Conservation (phyloP, 768 basidiomycete genomes). For the Glaciozyma antarctica region DNA sequence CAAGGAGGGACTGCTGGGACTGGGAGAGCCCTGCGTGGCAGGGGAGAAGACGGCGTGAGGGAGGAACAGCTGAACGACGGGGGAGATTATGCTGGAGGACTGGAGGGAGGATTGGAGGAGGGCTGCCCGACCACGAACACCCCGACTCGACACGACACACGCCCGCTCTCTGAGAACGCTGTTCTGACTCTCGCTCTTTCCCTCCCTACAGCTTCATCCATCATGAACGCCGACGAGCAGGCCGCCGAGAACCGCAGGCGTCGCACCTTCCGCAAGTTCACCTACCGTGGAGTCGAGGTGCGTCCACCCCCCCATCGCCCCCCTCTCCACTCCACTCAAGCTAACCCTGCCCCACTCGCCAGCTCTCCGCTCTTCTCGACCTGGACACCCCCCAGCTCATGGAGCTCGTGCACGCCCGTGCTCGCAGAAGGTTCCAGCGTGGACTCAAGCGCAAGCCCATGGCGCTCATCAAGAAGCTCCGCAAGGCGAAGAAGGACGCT, state of each 20-base stretch:
- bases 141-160: no score
- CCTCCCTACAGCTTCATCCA: slow-evolving; percentile 45
- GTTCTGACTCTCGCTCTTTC: background rate
- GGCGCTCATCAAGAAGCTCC: slow-evolving; percentile 98
- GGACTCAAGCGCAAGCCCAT: slow-evolving; percentile 97
- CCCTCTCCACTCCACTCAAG: background rate
- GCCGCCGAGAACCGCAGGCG: slow-evolving; percentile 77
- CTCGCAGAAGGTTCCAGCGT: slow-evolving; percentile 95
- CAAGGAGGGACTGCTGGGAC: no score
- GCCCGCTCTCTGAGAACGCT: no score
- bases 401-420: slow-evolving; percentile 95
- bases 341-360: background rate
- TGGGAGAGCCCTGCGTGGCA: no score
- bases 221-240: slow-evolving; percentile 77
- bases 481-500: slow-evolving; percentile 99
- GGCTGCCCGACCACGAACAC: no score
- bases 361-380: slow-evolving; percentile 93
- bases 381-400: slow-evolving; percentile 68
- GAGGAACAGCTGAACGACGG: no score
- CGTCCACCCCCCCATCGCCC: background rate
- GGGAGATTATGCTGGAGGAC: no score
- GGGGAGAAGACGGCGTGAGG: no score
- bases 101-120: no score
- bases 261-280: slow-evolving; percentile 97
- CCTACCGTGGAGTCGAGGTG: slow-evolving; percentile 84